A percentile compares a stretch with the other conserved stretches of the same genome.
Evolutionary conservation across 768 basidiomycete species (phyloP).

Genomic region (Crucibulum laeve): DNA sequence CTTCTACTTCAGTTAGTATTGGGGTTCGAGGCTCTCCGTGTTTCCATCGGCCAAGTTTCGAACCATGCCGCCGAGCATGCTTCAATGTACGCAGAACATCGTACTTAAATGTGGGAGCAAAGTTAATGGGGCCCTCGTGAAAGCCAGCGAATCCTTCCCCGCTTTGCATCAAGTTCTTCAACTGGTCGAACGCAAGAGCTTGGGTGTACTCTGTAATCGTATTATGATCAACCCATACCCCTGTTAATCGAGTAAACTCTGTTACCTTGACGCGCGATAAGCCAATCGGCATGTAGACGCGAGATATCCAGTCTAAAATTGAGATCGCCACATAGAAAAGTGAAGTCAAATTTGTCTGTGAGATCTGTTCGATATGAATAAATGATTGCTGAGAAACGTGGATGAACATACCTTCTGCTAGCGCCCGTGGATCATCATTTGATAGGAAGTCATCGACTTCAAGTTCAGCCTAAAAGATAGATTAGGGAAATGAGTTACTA

Average conservation of each 20-base stretch:
- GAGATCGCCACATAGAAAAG: constrained; percentile 87
- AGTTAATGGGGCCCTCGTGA: constrained; percentile 72
- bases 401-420: constrained; percentile 63
- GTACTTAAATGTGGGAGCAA: constrained; percentile 94
- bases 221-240: not conserved
- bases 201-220: constrained; percentile 64
- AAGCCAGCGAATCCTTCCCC: constrained; percentile 74
- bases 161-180: constrained; percentile 71
- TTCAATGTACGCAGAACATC: constrained; percentile 66
- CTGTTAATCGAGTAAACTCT: not conserved
- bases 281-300: constrained; percentile 91
- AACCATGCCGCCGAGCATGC: constrained; percentile 35
- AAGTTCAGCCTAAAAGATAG: constrained; percentile 55
- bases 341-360: constrained; percentile 85
- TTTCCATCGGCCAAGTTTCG: constrained; percentile 25
- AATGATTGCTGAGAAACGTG: constrained; percentile 4
- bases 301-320: constrained; percentile 91
- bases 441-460: constrained; percentile 74
- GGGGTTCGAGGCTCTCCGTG: constrained; percentile 14
- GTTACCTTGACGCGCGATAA: constrained; percentile 75
- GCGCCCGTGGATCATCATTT: constrained; percentile 55
- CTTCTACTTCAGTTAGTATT: constrained; percentile 32
- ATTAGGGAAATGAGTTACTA: not conserved
- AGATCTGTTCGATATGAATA: constrained; percentile 44
- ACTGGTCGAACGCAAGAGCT: constrained; percentile 88